Evolutionary conservation across 2,329 filamentous ascomycete species (phyloP), one percentile per base, ranked within the genome.

Genomic region (Colletotrichum destructivum): DNA sequence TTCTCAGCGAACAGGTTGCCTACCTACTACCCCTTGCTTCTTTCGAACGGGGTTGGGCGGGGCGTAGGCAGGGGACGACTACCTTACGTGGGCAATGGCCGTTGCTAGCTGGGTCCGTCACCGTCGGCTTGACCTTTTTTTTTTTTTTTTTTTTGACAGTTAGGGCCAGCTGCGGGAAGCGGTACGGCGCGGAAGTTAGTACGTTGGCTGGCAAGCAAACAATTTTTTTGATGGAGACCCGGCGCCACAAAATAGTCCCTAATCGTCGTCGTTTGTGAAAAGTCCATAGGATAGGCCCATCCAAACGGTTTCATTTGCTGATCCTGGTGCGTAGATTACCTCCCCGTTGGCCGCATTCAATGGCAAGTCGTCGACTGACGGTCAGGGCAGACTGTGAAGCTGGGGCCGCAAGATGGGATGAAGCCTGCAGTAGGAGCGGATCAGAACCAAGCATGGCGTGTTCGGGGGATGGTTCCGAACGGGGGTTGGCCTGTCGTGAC

Each of bases 171-270:
- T 55, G 59, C 69, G 69, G 69, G 69, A 72, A 64, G 69, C 69
- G 69, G 69, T 72, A 72, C 69, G 69, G 69, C 69, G 44, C 69
- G 69, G 69, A 72, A 69, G 69, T 69, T 72, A 69, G 60, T 69
- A 71, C 52, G 64, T 52, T 40, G 65, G 62, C 46, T 69, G 69
- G 59, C 69, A 69, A 69, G 65, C 66, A 72, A 72, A 72, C 65
- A 63, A 69, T 47, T 49, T 69, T 69, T 71, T 72, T 23, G 60
- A 64, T 35, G 52, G 59, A 31, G 54, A 42, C 54, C 54, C 54
- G 31, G 52, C 18, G 59, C 65, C 65, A 59, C 65, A 64, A 54
- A 55, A 69, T 54, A 46, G 16, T 15, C 54, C 52, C 26, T 46
- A 69, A 49, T 69, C 64, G 46, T 49, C 57, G 44, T 16, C 15